Conservation (phyloP, 345 rosid species). For the Psidium guajava region DNA sequence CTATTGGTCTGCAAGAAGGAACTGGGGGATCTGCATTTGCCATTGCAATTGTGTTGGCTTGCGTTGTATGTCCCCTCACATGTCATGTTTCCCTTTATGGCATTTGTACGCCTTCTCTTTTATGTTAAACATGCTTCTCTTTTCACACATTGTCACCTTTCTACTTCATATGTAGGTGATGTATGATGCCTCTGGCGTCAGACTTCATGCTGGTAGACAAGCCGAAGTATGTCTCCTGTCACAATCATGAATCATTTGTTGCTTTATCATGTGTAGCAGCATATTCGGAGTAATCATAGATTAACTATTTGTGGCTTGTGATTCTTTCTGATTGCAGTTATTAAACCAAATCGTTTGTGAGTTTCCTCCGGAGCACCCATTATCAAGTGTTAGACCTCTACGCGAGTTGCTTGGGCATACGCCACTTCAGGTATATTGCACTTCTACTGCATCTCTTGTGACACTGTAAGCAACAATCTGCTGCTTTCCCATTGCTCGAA, state of each 20-base stretch:
- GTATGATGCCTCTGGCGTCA: conserved; percentile 96
- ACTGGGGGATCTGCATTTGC: conserved; percentile 71
- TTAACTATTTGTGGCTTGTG: neutral
- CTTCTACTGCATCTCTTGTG: neutral
- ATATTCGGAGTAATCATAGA: neutral
- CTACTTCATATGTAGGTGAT: conserved; percentile 46
- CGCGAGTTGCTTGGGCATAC: conserved; percentile 96
- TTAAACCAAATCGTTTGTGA: conserved; percentile 94
- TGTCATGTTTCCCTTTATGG: neutral
- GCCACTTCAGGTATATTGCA: conserved; percentile 66
- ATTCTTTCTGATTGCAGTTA: conserved; percentile 33
- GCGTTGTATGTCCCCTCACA: conserved; percentile 44
- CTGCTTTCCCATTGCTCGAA: neutral
- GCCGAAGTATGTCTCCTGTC: conserved; percentile 58
- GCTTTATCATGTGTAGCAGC: neutral
- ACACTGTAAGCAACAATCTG: neutral
- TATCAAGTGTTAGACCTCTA: conserved; percentile 72
- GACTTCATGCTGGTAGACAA: conserved; percentile 97
- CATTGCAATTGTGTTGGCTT: conserved; percentile 73
- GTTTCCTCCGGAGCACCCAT: conserved; percentile 93
- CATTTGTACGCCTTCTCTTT: neutral
- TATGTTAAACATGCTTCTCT: neutral
- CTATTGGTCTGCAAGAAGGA: conserved; percentile 79
- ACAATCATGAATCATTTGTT: neutral
- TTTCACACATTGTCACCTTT: neutral